Conservation (phyloP, 345 rosid genomes). For the Gossypium herbaceum region DNA sequence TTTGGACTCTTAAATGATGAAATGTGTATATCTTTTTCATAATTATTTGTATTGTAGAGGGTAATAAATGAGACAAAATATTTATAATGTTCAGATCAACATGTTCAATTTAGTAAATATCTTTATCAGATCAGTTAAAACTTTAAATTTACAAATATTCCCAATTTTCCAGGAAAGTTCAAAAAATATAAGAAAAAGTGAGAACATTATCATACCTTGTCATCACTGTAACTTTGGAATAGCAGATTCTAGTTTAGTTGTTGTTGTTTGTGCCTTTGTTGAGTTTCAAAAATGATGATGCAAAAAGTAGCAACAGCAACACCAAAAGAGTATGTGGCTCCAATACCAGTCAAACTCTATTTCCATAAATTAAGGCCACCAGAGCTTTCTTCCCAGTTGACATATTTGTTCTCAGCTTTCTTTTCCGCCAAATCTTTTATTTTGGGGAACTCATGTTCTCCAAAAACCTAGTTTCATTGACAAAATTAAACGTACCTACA, state of each 20-base stretch:
- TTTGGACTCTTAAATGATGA: not conserved
- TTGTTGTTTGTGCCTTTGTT: slow-evolving; percentile 44
- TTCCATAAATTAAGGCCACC: slow-evolving; percentile 69
- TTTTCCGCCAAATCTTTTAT: slow-evolving; percentile 20
- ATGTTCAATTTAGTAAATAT: not conserved
- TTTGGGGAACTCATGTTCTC: slow-evolving; percentile 35
- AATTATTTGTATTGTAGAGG: not conserved
- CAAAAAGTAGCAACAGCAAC: slow-evolving; percentile 80
- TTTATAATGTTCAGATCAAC: not conserved
- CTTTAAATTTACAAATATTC: not conserved
- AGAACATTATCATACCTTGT: slow-evolving; percentile 43
- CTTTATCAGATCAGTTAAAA: slow-evolving; percentile 11
- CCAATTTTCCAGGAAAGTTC: not conserved
- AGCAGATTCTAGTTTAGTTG: slow-evolving; percentile 46
- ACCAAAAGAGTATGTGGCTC: slow-evolving; percentile 89
- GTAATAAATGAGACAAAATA: not conserved
- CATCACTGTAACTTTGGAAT: slow-evolving; percentile 68
- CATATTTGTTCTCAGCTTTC: slow-evolving; percentile 21
- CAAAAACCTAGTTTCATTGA: slow-evolving; percentile 24
- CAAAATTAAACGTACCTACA: slow-evolving; percentile 33
- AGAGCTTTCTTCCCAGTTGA: slow-evolving; percentile 33
- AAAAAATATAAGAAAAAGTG: not conserved
- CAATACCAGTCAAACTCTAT: slow-evolving; percentile 73
- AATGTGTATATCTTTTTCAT: not conserved
- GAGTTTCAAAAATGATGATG: slow-evolving; percentile 56